Evolutionary conservation across 768 basidiomycete species (phyloP).

Genomic region (Lactarius tabidus): DNA sequence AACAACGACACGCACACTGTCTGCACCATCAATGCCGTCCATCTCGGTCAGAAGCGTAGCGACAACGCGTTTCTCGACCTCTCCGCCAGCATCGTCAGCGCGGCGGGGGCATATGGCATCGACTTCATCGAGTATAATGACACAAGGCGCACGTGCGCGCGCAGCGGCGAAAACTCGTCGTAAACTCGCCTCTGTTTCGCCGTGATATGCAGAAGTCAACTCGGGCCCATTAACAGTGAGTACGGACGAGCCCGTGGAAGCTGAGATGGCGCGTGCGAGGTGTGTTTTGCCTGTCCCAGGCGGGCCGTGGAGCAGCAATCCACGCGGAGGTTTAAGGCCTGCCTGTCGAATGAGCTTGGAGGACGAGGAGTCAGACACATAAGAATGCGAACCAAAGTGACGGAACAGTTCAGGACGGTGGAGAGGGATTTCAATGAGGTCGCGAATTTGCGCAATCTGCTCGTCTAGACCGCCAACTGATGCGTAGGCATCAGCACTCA

Average conservation of each 20-base stretch:
- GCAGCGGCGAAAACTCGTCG: constrained; percentile 90
- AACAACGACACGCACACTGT: constrained; percentile 71
- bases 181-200: constrained; percentile 90
- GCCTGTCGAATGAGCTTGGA: constrained; percentile 1
- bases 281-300: constrained; percentile 99
- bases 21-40: constrained; percentile 74
- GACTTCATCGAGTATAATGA: constrained; percentile 93
- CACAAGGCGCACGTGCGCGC: constrained; percentile 75
- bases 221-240: constrained; percentile 95
- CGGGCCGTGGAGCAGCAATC: constrained; percentile 91
- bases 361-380: not conserved
- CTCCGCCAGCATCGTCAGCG: constrained; percentile 86
- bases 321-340: constrained; percentile 95
- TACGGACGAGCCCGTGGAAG: constrained; percentile 81
- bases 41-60: constrained; percentile 92
- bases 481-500: constrained; percentile 59
- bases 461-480: constrained; percentile 83
- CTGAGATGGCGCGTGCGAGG: constrained; percentile 89
- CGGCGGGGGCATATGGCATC: constrained; percentile 90
- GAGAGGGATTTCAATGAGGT: constrained; percentile 83
- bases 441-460: constrained; percentile 82
- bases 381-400: constrained; percentile 51
- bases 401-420: constrained; percentile 76
- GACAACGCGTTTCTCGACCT: constrained; percentile 95
- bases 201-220: constrained; percentile 92